These are phyloP conservation scores for Penicillium crustosum DNA, from an alignment of 2,329 filamentous ascomycete genomes.

Conservation along the genomic window DNA sequence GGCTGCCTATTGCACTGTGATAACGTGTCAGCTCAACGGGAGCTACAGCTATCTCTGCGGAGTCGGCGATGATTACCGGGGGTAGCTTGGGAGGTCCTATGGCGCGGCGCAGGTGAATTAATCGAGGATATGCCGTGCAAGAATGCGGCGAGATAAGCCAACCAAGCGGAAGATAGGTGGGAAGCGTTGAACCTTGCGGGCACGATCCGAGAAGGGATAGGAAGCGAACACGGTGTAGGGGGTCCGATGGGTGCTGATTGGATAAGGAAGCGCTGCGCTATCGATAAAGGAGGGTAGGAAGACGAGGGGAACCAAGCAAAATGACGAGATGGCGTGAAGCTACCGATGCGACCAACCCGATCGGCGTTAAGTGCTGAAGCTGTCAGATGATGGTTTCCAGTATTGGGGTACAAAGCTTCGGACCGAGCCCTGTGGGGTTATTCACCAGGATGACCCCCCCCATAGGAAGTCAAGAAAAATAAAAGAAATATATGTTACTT, in stretches of 20 bases:
- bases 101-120: constrained; percentile 16
- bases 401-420: constrained; percentile 5
- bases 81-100: constrained; percentile 3
- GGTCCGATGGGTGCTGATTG: constrained; percentile 19
- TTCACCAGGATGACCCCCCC: constrained; percentile 1
- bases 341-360: constrained; percentile 28
- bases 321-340: constrained; percentile 29
- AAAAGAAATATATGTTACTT: background rate
- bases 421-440: constrained; percentile 6
- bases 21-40: constrained; percentile 7
- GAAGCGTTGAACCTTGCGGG: constrained; percentile 20
- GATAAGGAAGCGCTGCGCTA: constrained; percentile 24
- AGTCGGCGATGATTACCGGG: background rate
- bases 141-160: constrained; percentile 11
- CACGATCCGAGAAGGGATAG: constrained; percentile 14
- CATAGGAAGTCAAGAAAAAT: background rate
- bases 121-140: constrained; percentile 13
- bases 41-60: constrained; percentile 7
- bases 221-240: constrained; percentile 10
- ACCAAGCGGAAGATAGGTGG: constrained; percentile 14
- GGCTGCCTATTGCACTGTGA: constrained; percentile 7
- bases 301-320: constrained; percentile 9
- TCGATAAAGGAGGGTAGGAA: constrained; percentile 13
- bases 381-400: constrained; percentile 24
- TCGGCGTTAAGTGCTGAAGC: constrained; percentile 18